phyloP scores from a whole-genome alignment of 228 moss, liverwort and hornwort genomes.

The Sphagnum magellanicum region DNA sequence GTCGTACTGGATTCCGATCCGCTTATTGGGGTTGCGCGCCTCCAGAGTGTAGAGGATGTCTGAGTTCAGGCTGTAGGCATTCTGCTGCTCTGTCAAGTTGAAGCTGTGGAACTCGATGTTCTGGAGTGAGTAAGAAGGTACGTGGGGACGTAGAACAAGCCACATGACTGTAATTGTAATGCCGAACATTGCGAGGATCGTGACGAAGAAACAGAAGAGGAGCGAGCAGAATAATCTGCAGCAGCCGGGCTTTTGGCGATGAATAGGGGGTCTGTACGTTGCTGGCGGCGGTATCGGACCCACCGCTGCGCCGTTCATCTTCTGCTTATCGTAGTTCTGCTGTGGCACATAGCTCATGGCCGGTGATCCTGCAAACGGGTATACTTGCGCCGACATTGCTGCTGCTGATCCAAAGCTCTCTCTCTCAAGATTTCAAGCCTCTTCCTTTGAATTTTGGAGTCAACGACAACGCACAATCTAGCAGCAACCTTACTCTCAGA shows the following conservation, averaged over 20 bases:
- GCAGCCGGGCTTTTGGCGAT: background rate
- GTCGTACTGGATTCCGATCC: constrained; percentile 51
- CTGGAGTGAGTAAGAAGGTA: constrained; percentile 24
- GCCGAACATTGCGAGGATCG: constrained; percentile 12
- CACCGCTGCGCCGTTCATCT: background rate
- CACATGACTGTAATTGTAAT: constrained; percentile 19
- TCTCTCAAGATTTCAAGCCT: no score
- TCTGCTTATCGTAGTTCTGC: background rate
- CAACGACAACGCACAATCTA: no score
- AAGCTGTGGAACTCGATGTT: constrained; percentile 16
- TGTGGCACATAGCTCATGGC: background rate
- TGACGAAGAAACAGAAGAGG: constrained; percentile 11
- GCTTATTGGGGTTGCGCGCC: constrained; percentile 40
- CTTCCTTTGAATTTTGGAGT: no score
- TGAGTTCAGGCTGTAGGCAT: background rate
- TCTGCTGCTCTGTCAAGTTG: background rate
- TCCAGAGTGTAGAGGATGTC: constrained; percentile 15
- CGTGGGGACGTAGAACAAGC: constrained; percentile 25
- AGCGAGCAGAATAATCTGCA: constrained; percentile 10
- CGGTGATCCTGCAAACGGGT: background rate
- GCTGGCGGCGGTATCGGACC: constrained; percentile 3
- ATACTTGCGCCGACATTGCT: constrained; percentile 3
- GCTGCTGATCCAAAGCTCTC: no score
- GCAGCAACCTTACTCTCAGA: no score
- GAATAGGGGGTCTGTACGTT: background rate